Evolutionary conservation across 2,329 filamentous ascomycete species (phyloP), one percentile per base, ranked within the genome.

Genomic region (Hymenoscyphus albidus): DNA sequence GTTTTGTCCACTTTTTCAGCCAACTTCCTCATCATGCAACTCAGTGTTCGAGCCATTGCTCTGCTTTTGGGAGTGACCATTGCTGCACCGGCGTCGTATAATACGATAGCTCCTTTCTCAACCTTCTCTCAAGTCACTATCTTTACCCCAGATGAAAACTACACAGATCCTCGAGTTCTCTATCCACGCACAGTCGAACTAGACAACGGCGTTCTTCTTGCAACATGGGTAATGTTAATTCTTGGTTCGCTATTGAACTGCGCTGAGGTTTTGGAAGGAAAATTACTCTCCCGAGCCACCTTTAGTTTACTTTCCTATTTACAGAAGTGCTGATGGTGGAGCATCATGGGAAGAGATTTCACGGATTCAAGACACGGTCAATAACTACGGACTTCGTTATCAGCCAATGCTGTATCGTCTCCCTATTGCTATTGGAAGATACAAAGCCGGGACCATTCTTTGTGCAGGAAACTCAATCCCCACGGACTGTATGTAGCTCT

Each of bases 371-470:
- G 89, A 92, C 72, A 80, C 83, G 59, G 84, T 83, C 38, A 87
- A 89, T 68, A 82, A 82, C 54, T 86, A 84, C 78, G 89, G 89
- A 22, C 74, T 90, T 62, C 82, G 87, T 38, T 90, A 90, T 71
- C 89, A 92, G 71, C 89, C 89, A 0, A 84, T 85, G 74, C 78
- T 92, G 14, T 90, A 89, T 70, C 81, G 86, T 68, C 81, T 92
- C 2, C 83, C 85, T 0, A 77, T 82, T 54, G 74, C 77, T 3
- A 78, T 91, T 59, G 88, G 83, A 18, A 78, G 80, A 1, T 90
- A 82, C 71, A 76, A 80, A 1, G 82, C 81, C 3, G 89, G 88
- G 2, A 91, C 88, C 0, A 77, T 92, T 22, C 78, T 92, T 10
- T 75, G 83, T 7, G 81, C 87, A 69, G 77, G 77, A 39, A 77